Conservation (phyloP, 2,329 filamentous ascomycete species). For the Aciculosporium take region DNA sequence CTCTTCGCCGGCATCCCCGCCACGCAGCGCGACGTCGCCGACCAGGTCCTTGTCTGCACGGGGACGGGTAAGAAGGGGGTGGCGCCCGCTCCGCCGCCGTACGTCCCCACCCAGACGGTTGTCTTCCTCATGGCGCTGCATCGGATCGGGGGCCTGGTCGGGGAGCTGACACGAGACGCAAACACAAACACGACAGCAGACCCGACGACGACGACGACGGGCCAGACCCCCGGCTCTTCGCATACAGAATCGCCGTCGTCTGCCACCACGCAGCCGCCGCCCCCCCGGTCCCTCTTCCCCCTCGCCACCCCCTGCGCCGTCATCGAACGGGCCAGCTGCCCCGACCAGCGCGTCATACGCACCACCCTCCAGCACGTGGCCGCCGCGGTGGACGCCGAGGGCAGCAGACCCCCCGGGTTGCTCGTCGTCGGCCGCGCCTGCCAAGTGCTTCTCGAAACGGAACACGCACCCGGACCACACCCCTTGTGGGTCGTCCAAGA, state of each 20-base stretch:
- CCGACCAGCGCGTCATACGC: conserved; percentile 83
- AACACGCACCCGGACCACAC: conserved; percentile 25
- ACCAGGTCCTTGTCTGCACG: conserved; percentile 92
- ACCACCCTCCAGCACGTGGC: conserved; percentile 70
- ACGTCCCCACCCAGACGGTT: conserved; percentile 61
- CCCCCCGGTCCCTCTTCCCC: conserved; percentile 47
- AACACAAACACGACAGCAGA: too few relatives aligned
- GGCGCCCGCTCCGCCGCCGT: conserved; percentile 68
- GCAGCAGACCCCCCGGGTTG: conserved; percentile 76
- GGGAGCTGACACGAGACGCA: too few relatives aligned
- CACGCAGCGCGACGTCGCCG: conserved; percentile 78
- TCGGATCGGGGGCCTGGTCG: conserved; percentile 59
- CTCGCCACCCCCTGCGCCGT: conserved; percentile 75
- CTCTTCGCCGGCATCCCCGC: conserved; percentile 78
- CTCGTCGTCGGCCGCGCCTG: conserved; percentile 77
- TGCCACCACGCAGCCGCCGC: too few relatives aligned
- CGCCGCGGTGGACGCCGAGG: conserved; percentile 74
- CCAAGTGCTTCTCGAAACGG: conserved; percentile 52
- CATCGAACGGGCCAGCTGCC: conserved; percentile 83
- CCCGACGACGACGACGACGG: too few relatives aligned
- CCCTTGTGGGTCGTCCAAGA: conserved; percentile 77
- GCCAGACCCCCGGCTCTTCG: conserved; percentile 4
- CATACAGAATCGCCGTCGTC: not conserved
- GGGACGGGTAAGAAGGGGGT: conserved; percentile 86
- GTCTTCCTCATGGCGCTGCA: conserved; percentile 95